Evolutionary conservation across 805 yeast species (phyloP).

Genomic region (Zygosaccharomyces bisporus): DNA sequence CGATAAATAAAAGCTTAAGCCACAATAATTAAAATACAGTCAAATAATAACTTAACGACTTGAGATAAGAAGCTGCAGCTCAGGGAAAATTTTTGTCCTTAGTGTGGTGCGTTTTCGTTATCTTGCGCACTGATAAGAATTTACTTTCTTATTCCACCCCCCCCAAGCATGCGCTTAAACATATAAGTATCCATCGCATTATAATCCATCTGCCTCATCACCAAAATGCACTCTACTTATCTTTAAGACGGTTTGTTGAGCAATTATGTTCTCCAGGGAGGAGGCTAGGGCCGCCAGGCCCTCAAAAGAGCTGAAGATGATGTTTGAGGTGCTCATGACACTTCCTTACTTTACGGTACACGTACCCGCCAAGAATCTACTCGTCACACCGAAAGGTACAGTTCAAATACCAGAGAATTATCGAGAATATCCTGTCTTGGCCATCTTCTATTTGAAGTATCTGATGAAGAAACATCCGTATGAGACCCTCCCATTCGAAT

Average conservation of each 20-base stretch:
- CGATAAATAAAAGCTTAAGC: no score
- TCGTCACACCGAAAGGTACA: constrained; percentile 1
- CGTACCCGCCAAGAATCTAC: constrained; percentile 1
- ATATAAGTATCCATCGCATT: no score
- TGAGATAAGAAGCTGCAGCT: no score
- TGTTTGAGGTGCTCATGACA: constrained; percentile 1
- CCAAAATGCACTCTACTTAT: no score
- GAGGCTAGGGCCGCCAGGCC: constrained; percentile 1
- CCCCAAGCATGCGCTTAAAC: no score
- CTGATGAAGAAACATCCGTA: constrained; percentile 8
- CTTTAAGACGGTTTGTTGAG: no score
- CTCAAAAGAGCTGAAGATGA: background rate
- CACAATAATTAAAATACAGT: no score
- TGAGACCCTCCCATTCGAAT: background rate
- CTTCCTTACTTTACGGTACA: background rate
- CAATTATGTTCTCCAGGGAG: background rate
- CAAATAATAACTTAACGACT: background rate
- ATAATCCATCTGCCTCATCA: no score
- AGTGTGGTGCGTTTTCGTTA: no score
- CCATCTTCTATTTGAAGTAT: constrained; percentile 8
- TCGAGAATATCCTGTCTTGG: constrained; percentile 7
- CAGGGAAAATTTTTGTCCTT: no score
- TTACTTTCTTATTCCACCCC: no score
- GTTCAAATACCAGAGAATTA: constrained; percentile 3
- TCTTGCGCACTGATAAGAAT: no score